Evolutionary conservation across 768 basidiomycete species (phyloP).

Genomic region (Hygrocybe punicea): DNA sequence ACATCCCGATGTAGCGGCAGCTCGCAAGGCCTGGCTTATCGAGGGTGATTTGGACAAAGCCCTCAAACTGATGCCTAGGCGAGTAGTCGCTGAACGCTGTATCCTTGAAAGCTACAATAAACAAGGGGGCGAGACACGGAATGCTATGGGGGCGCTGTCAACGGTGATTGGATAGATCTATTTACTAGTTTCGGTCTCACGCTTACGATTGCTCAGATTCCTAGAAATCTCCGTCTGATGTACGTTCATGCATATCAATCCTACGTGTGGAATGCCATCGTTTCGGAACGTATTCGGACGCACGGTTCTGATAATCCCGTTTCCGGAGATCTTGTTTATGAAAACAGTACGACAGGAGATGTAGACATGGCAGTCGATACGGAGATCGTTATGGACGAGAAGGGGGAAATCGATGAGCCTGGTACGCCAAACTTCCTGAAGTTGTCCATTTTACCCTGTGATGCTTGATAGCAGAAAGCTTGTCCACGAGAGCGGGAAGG

Average conservation of each 20-base stretch:
- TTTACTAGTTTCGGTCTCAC: not conserved
- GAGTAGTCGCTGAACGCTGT: slow-evolving; percentile 90
- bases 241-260: slow-evolving; percentile 99
- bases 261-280: slow-evolving; percentile 97
- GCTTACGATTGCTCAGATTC: slow-evolving; percentile 61
- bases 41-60: slow-evolving; percentile 80
- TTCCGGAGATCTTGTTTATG: slow-evolving; percentile 89
- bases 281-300: slow-evolving; percentile 84
- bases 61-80: slow-evolving; percentile 78
- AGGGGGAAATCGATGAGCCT: slow-evolving; percentile 33
- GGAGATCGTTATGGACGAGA: slow-evolving; percentile 34
- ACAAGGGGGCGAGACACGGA: slow-evolving; percentile 70
- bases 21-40: slow-evolving; percentile 84
- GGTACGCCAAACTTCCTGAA: slow-evolving; percentile 11
- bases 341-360: slow-evolving; percentile 36
- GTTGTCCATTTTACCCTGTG: not conserved
- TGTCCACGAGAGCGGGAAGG: slow-evolving; percentile 27
- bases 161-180: slow-evolving; percentile 52
- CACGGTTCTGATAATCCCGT: slow-evolving; percentile 73
- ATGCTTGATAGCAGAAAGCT: slow-evolving; percentile 17
- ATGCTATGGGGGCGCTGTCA: slow-evolving; percentile 83
- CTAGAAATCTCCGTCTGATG: slow-evolving; percentile 91
- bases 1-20: slow-evolving; percentile 84
- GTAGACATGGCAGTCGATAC: slow-evolving; percentile 34
- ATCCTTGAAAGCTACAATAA: slow-evolving; percentile 88